Evolutionary conservation across 352 stramenopile genomes (phyloP), one percentile per base, ranked within the genome.

Genomic region (Pythium aristosporum): DNA sequence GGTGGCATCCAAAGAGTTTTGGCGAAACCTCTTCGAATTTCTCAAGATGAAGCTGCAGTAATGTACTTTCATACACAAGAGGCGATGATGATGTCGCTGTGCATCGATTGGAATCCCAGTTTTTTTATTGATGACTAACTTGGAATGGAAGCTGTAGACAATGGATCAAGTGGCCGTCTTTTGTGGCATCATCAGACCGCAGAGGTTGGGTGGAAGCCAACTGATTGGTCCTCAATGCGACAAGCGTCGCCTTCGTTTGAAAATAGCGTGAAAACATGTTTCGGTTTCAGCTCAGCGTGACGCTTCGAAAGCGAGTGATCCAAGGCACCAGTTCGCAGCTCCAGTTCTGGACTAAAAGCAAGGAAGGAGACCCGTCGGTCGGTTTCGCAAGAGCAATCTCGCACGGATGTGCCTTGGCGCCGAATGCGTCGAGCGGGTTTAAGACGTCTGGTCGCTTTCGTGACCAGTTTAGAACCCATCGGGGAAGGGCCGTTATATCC

Each of bases 1-100:
- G 61, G 87, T 95, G 32, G 87, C 87, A 23, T 78, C 82, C 21
- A 89, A 94, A 64, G 87, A 96, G 66, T 97, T 97, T 64, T 97
- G 90, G 90, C 83, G 87, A 67, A 85, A 96, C 69, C 69, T 97
- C 48, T 94, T 96, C 67, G 82, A 85, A 43, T 92, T 94, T 62
- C 79, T 96, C 61, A 90, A 89, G 69, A 64, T 89, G 16, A 89
- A 85, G 65, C 61, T 94, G 59, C 85, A 94, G 71, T 94, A 84
- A 79, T 41, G 34, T 54, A 52, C 32, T 18, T 37, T 7, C 36
- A 50, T 47, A 42, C 49, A 46, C 10, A 39, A 39, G 11, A 39
- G 34, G 34, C 34, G 39, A 20, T 20, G 13, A 20, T 46, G 39
- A 46, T 46, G 39, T 46, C 13, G 39, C 15, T 21, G 1, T 46